Evolutionary conservation across 352 stramenopile genomes (phyloP), one percentile per base, ranked within the genome.

Genomic region (Globisporangium solare): DNA sequence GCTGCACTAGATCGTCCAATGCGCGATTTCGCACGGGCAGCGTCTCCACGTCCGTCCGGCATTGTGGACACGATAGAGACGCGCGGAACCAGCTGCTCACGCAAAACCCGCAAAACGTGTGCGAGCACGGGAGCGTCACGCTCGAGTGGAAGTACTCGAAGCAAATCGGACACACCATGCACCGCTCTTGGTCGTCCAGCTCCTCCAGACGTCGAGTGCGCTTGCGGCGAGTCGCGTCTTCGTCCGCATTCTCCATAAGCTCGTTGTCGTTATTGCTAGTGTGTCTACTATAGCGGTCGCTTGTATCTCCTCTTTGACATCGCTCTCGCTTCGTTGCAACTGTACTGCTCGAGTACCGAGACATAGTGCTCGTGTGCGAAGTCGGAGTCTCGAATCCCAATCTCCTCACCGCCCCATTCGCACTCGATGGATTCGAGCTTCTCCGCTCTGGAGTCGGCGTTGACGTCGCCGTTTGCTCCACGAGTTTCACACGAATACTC

Each of bases 71-170:
- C 15, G 80, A 88, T 22, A 94, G 64, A 22, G 80, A 86, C 27
- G 68, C 64, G 24, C 80, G 77, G 64, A 94, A 89, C 85, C 85
- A 94, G 47, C 74, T 81, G 52, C 71, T 83, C 58, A 94, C 74
- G 47, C 85, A 94, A 51, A 75, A 59, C 20, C 83, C 78, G 43
- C 85, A 94, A 59, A 94, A 94, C 8, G 85, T 92, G 55, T 94
- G 85, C 3, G 85, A 94, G 54, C 85, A 94, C 12, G 83, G 64
- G 43, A 94, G 64, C 45, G 85, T 94, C 40, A 78, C 80, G 58
- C 79, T 89, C 27, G 73, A 68, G 43, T 90, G 73, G 51, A 84
- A 94, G 57, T 83, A 92, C 53, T 94, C 84, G 31, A 92, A 71
- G 63, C 85, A 94, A 41, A 94, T 82, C 0, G 85, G 67, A 42